A percentile compares a stretch with the other conserved stretches of the same genome.
Conservation (phyloP, 2,329 filamentous ascomycete species). For the Chalaropsis thielavioides region DNA sequence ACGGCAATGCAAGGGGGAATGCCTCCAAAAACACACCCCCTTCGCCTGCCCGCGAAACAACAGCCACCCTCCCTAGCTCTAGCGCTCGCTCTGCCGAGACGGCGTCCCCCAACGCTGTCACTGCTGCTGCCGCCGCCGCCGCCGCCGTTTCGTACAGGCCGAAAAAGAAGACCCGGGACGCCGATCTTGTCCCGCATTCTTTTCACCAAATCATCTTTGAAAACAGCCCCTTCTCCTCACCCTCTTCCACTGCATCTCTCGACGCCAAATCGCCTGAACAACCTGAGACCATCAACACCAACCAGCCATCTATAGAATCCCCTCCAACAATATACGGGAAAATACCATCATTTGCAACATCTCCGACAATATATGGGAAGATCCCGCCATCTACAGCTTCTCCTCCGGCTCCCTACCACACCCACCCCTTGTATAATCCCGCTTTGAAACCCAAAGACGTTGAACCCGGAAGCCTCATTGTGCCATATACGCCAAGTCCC, state of each 20-base stretch:
- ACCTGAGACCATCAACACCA: not conserved
- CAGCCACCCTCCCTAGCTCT: too few species aligned
- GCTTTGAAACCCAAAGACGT: not conserved
- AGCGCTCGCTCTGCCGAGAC: not conserved
- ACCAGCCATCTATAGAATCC: not conserved
- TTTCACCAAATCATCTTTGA: not conserved
- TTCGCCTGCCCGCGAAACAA: not conserved
- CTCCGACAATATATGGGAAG: not conserved
- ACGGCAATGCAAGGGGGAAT: not conserved
- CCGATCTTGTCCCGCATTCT: not conserved
- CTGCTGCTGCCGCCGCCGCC: not conserved
- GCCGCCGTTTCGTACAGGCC: not conserved
- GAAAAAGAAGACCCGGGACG: not conserved
- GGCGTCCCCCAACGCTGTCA: not conserved
- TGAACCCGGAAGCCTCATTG: not conserved
- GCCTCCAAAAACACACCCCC: not conserved
- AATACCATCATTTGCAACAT: not conserved
- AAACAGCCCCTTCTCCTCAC: conserved; percentile 4
- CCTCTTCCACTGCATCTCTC: not conserved
- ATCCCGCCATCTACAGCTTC: not conserved
- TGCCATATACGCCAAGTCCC: conserved; percentile 1
- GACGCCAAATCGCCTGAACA: not conserved
- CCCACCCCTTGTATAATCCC: not conserved
- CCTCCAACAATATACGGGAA: not conserved
- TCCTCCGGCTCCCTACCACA: not conserved